phyloP scores from a whole-genome alignment of 2,329 filamentous ascomycete species.

The Pleurostoma richardsiae region DNA sequence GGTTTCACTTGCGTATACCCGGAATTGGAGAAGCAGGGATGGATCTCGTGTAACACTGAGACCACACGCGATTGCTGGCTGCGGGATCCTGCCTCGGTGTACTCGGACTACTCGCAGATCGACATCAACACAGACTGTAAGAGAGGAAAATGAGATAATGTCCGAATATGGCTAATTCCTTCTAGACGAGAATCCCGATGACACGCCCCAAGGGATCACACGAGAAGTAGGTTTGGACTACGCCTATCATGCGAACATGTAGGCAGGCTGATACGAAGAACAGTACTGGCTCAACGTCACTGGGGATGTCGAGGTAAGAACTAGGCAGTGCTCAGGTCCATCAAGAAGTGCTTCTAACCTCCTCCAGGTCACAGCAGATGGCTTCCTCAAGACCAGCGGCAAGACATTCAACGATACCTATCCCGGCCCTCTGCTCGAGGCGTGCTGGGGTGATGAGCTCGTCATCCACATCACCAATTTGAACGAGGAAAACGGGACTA shows the following conservation, averaged over 20 bases:
- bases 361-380: constrained; percentile 5
- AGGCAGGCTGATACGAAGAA: background rate
- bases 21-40: background rate
- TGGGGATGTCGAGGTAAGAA: constrained; percentile 5
- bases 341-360: background rate
- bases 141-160: background rate
- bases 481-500: constrained; percentile 17
- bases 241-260: background rate
- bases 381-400: constrained; percentile 8
- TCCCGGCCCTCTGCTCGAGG: constrained; percentile 18
- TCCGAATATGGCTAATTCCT: background rate
- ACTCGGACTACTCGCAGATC: constrained; percentile 7
- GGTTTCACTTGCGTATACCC: constrained; percentile 7
- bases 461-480: constrained; percentile 19
- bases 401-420: constrained; percentile 16
- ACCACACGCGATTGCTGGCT: constrained; percentile 8
- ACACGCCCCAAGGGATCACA: constrained; percentile 3
- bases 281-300: constrained; percentile 7
- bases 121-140: constrained; percentile 8
- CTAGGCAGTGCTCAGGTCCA: no score
- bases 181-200: constrained; percentile 5
- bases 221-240: constrained; percentile 2
- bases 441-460: constrained; percentile 22
- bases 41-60: constrained; percentile 5
- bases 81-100: constrained; percentile 3